phyloP scores from a whole-genome alignment of 2,329 filamentous ascomycete genomes.

The Emmonsiellopsis sp. region DNA sequence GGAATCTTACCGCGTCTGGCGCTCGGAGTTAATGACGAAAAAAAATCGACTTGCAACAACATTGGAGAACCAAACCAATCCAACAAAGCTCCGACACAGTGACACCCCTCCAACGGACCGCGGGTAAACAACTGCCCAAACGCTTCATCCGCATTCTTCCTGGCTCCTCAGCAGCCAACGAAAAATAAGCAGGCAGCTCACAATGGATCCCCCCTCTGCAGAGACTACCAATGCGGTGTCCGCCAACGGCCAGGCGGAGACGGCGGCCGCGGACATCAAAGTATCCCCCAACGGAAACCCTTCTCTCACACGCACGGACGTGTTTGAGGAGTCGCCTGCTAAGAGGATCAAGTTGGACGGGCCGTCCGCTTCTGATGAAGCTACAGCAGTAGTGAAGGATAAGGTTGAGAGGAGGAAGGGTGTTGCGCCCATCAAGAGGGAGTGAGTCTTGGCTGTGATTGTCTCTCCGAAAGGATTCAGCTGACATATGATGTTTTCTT shows the following conservation, averaged over 20 bases:
- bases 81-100: too few relatives aligned
- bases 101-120: too few relatives aligned
- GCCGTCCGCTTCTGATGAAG: constrained; percentile 15
- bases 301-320: constrained; percentile 14
- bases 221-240: neutral
- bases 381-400: constrained; percentile 15
- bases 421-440: constrained; percentile 62
- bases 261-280: neutral
- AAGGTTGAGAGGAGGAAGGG: constrained; percentile 41
- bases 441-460: constrained; percentile 42
- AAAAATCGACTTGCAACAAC: too few relatives aligned
- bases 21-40: too few relatives aligned
- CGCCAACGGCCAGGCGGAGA: neutral
- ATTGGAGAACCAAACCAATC: too few relatives aligned
- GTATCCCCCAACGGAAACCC: neutral
- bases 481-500: neutral
- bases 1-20: too few relatives aligned
- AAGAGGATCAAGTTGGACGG: constrained; percentile 52
- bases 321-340: constrained; percentile 39
- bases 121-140: too few relatives aligned
- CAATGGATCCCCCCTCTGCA: neutral
- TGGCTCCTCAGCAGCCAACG: neutral
- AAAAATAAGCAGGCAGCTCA: neutral
- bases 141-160: too few relatives aligned
- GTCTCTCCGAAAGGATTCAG: neutral